Evolutionary conservation across 1,139 yeast genomes (phyloP).

Genomic region (Magnusiomyces tetraspermus): DNA sequence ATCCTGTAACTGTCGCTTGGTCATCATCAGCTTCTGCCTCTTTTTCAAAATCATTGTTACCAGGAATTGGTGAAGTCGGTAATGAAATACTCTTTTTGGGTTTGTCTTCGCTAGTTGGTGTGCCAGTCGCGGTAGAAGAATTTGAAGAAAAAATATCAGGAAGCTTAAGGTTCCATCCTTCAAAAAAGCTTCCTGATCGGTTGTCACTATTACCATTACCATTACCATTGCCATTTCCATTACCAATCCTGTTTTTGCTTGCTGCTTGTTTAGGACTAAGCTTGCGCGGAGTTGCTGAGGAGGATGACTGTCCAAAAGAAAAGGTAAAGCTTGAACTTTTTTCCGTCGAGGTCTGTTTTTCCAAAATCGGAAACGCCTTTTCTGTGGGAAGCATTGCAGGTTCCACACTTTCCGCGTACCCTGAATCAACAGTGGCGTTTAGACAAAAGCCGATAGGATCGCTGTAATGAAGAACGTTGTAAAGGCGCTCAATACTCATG

Average conservation of each 20-base stretch:
- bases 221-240: not conserved
- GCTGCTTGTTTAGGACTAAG: too few relatives aligned
- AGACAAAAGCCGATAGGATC: constrained; percentile 35
- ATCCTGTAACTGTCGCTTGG: not conserved
- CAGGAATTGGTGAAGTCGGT: not conserved
- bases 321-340: not conserved
- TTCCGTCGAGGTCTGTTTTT: constrained; percentile 1
- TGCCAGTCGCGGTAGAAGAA: too few relatives aligned
- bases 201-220: too few relatives aligned
- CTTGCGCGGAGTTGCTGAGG: not conserved
- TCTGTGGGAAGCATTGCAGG: constrained; percentile 26
- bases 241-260: not conserved
- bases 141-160: constrained; percentile 5
- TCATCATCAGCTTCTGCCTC: too few relatives aligned
- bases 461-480: constrained; percentile 35
- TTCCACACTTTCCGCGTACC: constrained; percentile 23
- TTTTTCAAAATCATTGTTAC: not conserved
- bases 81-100: not conserved
- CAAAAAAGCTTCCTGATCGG: constrained; percentile 8
- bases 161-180: constrained; percentile 1
- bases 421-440: constrained; percentile 33
- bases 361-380: constrained; percentile 20
- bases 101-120: too few relatives aligned
- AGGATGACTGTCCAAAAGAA: not conserved
- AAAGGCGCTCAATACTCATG: constrained; percentile 33